Base-by-base conservation (phyloP, 2,329 filamentous ascomycete genomes). In the Aureobasidium leucospermi region DNA sequence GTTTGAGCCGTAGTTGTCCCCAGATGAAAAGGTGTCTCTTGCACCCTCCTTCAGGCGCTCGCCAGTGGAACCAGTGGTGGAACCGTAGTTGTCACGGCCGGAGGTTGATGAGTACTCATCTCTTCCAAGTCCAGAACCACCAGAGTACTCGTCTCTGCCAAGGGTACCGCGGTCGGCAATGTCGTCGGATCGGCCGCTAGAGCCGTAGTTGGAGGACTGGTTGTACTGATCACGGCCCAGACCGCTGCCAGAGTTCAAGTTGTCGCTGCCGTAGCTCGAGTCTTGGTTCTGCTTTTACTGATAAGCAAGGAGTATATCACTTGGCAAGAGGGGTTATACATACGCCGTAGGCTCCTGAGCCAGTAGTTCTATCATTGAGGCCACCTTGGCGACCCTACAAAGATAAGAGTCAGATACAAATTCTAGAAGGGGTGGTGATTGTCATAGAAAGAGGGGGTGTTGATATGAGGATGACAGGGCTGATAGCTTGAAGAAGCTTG, bases 61-160 rank as follows among this genome's bases (percentile, higher is more conserved):
- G 1, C 23, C 23, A 23, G 23, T 23, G 23, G 23, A 23, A 36
- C 13, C 34, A 13, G 34, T 36, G 34, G 5, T 36, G 34, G 34
- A 36, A 36, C 34, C 34, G 5, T 36, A 36, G 31, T n/a, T 49
- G 23, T 64, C 42, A 31, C 51, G 19, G 15, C n/a, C 38, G 58
- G 65, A 72, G 66, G 62, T 47, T 10, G 63, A 61, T 36, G 64
- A 59, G 49, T 8, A 49, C 41, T 58, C 59, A 16, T 41, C 29
- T 38, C 59, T 52, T 13, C 32, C 28, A 13, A 39, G 19, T 3
- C 9, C 31, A 28, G 10, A 11, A 6, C 34, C 11, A 13, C 38
- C 9, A 4, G 38, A n/a, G 3, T 43, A 32, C 11, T 32, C 53
- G 13, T 57, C 53, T 29, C 15, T 46, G 15, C 52, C 38, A 2